A percentile compares a stretch with the other conserved stretches of the same genome.
phyloP scores from a whole-genome alignment of 2,329 filamentous ascomycete species.

The Zymoseptoria passerinii region DNA sequence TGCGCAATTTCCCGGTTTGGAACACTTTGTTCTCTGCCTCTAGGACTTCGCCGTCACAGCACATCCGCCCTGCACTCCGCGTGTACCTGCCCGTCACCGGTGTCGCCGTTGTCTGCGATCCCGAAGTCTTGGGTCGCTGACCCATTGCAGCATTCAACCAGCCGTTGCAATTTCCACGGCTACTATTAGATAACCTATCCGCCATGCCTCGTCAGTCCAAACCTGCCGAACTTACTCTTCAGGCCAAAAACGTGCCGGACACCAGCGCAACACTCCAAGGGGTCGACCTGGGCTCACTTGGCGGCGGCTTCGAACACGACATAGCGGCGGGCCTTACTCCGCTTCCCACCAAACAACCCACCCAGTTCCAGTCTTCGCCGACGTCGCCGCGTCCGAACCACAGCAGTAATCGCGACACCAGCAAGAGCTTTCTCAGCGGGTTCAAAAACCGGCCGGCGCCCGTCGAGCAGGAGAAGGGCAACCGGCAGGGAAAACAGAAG shows the following conservation, averaged over 20 bases:
- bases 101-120: conserved; percentile 11
- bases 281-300: conserved; percentile 31
- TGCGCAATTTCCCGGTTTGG: background rate
- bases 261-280: conserved; percentile 29
- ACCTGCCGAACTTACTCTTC: conserved; percentile 26
- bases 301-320: conserved; percentile 25
- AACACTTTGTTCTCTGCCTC: background rate
- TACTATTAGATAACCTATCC: background rate
- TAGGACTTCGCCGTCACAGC: background rate
- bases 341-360: conserved; percentile 14
- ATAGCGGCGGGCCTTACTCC: conserved; percentile 17
- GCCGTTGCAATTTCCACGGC: conserved; percentile 8
- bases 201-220: conserved; percentile 26
- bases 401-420: conserved; percentile 17
- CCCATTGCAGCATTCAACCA: conserved; percentile 14
- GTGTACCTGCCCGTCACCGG: background rate
- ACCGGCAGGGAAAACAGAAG: conserved; percentile 20
- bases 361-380: conserved; percentile 24
- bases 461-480: conserved; percentile 11
- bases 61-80: background rate
- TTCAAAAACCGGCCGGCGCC: conserved; percentile 20
- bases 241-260: conserved; percentile 18
- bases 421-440: conserved; percentile 22
- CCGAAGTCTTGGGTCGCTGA: conserved; percentile 14
- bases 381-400: conserved; percentile 21